Evolutionary conservation across 371 early-diverging fungal species (phyloP).

Genomic region (Mucor circinelloides): DNA sequence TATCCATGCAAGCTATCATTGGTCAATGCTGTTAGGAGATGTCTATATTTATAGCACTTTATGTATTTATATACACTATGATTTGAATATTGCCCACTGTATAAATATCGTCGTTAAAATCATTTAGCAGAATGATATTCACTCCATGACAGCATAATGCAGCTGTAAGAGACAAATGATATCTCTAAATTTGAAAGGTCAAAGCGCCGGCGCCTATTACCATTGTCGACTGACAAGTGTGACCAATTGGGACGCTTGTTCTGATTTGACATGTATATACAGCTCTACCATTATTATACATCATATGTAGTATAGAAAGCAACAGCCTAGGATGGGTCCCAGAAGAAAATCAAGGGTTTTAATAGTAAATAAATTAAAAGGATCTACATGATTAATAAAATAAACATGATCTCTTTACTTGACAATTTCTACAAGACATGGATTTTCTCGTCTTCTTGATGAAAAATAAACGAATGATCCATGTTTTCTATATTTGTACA

Average conservation of each 20-base stretch:
- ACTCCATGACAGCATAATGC: neutral
- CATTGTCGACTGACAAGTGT: neutral
- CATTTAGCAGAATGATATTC: neutral
- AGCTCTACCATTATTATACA: too few relatives aligned
- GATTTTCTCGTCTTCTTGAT: neutral
- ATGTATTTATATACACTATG: neutral
- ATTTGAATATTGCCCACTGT: neutral
- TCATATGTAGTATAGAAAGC: neutral
- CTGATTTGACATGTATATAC: neutral
- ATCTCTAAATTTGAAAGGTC: neutral
- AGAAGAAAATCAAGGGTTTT: neutral
- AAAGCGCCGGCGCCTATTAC: neutral
- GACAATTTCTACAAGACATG: neutral
- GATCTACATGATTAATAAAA: neutral
- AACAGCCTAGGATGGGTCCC: neutral
- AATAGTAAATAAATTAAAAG: neutral
- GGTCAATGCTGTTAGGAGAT: neutral
- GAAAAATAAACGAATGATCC: neutral
- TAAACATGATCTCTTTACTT: neutral
- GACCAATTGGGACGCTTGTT: neutral
- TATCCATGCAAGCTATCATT: neutral
- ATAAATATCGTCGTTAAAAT: neutral
- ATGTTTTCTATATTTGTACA: neutral
- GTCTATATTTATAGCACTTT: neutral
- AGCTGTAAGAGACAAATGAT: neutral